Base-by-base conservation (phyloP, 2,329 filamentous ascomycete genomes). In the Chalaropsis ovoidea region DNA sequence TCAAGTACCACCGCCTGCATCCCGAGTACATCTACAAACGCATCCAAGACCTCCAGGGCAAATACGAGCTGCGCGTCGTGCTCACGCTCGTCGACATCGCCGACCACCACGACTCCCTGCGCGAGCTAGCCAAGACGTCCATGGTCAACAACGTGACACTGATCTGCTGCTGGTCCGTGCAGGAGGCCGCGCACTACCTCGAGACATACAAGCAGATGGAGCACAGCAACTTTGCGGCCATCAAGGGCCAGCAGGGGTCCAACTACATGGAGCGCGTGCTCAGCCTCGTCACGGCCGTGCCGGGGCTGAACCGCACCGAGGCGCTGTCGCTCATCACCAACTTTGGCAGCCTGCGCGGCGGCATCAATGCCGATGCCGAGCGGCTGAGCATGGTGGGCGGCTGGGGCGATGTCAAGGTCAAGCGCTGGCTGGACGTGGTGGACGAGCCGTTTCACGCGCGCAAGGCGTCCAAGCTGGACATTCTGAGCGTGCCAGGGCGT, bases 1-100 rank as follows among this genome's bases (percentile, higher is more conserved):
- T 99, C 65, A 99, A 97, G 75, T 99, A 99, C 75, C 94, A 99
- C 75, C 90, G 93, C 35, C 81, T 99, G 63, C 94, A 99, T 73
- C 94, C 94, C 0, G 94, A 99, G 76, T 99, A 99, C 78, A 90
- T 99, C 71, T 97, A 97, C 78, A 91, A 88, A 27, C 88, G 94
- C 66, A 95, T 99, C 70, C 87, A 88, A 63, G 85, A 86, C 61
- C 79, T 99, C 3, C 89, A 89, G 63, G 89, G 89, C 62, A 90
- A 89, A 76, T 97, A 95, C 77, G 87, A 86, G 70, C 81, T 99
- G 22, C 89, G 94, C 61, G 81, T 99, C 63, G 77, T 99, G 35
- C 81, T 99, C 61, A 86, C 87, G 22, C 91, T 97, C 84, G 92
- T 97, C 31, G 94, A 99, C 75, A 96, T 99, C 63, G 85, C 87